These are phyloP conservation scores for Ceratocystis alfenasii DNA, from an alignment of 2,329 filamentous ascomycete genomes.

Conservation along the genomic window DNA sequence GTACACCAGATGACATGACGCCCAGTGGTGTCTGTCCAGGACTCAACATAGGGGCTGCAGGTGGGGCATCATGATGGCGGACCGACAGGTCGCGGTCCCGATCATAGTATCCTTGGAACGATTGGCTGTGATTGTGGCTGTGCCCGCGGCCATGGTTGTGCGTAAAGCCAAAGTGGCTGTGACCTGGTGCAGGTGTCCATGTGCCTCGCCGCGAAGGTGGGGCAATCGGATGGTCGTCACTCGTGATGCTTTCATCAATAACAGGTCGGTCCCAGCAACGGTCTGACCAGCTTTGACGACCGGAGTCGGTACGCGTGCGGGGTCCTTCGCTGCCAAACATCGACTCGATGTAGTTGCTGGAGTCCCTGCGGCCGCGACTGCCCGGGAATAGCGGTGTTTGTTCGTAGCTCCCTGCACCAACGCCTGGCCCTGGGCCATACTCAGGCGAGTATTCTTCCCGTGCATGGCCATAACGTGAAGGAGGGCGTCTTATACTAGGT, in stretches of 20 bases:
- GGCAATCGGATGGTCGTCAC: background rate
- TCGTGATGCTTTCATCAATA: background rate
- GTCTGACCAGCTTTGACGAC: constrained; percentile 12
- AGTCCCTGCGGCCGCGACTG: constrained; percentile 11
- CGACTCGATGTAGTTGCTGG: constrained; percentile 1
- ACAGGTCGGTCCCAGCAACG: constrained; percentile 13
- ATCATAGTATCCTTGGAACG: constrained; percentile 10
- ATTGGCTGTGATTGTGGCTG: constrained; percentile 12
- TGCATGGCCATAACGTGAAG: constrained; percentile 13
- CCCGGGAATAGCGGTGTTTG: background rate
- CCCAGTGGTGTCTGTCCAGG: background rate
- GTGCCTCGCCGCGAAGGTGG: constrained; percentile 13
- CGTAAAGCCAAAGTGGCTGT: constrained; percentile 12
- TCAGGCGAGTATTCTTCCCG: constrained; percentile 13
- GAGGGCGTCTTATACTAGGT: constrained; percentile 7
- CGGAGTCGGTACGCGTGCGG: constrained; percentile 1
- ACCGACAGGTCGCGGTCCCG: constrained; percentile 9
- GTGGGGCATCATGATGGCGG: background rate
- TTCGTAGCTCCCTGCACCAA: constrained; percentile 9
- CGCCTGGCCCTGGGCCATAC: background rate
- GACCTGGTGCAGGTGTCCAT: constrained; percentile 13
- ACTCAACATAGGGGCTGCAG: constrained; percentile 14
- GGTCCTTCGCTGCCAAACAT: constrained; percentile 3
- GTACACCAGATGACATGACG: background rate
- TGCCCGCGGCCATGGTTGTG: background rate